Evolutionary conservation across 179 eudicot genomes (phyloP).

Genomic region (Silene coronaria): DNA sequence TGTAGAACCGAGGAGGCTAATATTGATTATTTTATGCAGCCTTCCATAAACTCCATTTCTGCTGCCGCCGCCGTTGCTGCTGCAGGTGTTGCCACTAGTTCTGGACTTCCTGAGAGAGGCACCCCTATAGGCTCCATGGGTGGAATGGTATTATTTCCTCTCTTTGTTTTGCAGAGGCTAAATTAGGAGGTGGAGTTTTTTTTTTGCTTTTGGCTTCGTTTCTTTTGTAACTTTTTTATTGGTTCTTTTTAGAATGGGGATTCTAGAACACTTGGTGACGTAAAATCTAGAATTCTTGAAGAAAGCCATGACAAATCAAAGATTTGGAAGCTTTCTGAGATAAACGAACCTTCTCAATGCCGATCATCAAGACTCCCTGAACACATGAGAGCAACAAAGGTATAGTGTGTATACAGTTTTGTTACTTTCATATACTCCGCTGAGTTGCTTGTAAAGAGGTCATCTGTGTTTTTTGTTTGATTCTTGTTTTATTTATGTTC

Average conservation of each 20-base stretch:
- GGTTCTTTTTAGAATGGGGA: constrained; percentile 65
- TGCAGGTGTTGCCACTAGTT: constrained; percentile 41
- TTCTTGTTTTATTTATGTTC: no score
- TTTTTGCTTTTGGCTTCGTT: not conserved
- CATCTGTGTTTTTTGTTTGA: no score
- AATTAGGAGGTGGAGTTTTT: not conserved
- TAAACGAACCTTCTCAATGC: constrained; percentile 74
- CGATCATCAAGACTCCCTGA: constrained; percentile 81
- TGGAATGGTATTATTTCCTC: constrained; percentile 47
- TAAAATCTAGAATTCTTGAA: constrained; percentile 67
- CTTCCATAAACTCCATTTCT: constrained; percentile 52
- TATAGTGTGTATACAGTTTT: constrained; percentile 23
- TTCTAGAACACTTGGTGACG: constrained; percentile 54
- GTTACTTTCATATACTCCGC: not conserved
- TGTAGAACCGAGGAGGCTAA: constrained; percentile 3
- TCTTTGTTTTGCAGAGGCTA: not conserved
- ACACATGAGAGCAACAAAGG: constrained; percentile 62
- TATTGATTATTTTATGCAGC: constrained; percentile 36
- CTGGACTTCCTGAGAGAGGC: constrained; percentile 60
- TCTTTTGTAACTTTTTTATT: constrained; percentile 11
- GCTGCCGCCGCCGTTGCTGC: constrained; percentile 39
- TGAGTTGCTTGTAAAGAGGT: no score
- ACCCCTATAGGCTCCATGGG: constrained; percentile 46
- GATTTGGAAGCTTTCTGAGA: constrained; percentile 81
- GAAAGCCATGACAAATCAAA: constrained; percentile 78